Evolutionary conservation across 106 monocot genomes (phyloP), one percentile per base, ranked within the genome.

Genomic region (Gastrodia elata): DNA sequence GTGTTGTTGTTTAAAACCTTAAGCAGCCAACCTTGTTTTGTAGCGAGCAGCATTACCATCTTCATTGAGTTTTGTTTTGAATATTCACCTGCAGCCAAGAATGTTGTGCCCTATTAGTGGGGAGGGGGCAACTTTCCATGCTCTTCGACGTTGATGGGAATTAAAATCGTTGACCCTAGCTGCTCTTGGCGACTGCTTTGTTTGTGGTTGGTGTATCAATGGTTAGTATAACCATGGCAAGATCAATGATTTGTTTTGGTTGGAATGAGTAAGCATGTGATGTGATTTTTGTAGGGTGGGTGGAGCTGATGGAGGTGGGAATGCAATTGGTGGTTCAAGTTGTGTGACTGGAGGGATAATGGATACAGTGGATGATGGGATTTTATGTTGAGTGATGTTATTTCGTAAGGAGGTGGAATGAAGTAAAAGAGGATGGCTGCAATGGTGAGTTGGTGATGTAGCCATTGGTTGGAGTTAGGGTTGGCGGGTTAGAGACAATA

Each of bases 271-370:
- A 6, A n/a, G 5, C 24, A 55, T 55, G 22, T 6, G 25, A 2
- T 18, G 55, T 4, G 55, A 22, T n/a, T 18, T 6, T n/a, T 3
- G 2, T n/a, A 3, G 55, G 6, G 55, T 5, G 1, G 55, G 22
- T n/a, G 6, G 16, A 5, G 24, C n/a, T n/a, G 5, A 6, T 6
- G 4, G 20, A 0, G 2, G 6, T 0, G 22, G 55, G 0, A 22
- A 55, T 18, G 6, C 5, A 5, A 5, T 6, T 7, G 16, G 25
- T 55, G 18, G n/a, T 2, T 1, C 0, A 22, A 2, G 55, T n/a
- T 42, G 7, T 4, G n/a, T 14, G 2, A 3, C 6, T 55, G 25
- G n/a, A 0, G n/a, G 0, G 2, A n/a, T 0, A 0, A 22, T 0
- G 3, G 55, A 2, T 2, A 6, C 22, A 5, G 11, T 3, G 4